Percentiles rank a stretch among this genome's conserved stretches.
phyloP scores from a whole-genome alignment of 176 grass and related monocot species.

The Musa troglodytarum region DNA sequence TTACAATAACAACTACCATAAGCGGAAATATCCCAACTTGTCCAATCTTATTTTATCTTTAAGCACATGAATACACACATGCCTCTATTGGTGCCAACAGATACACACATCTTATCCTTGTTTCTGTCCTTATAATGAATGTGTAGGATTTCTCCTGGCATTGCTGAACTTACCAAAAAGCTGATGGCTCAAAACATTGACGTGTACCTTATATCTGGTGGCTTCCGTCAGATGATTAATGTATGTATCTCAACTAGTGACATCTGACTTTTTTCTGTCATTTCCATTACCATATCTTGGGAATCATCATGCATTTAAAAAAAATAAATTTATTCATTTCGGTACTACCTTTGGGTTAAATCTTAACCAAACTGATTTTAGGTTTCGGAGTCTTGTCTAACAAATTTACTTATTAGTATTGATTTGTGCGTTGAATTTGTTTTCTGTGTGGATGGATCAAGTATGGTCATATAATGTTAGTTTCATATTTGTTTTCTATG shows the following conservation, averaged over 20 bases:
- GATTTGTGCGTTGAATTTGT: not conserved
- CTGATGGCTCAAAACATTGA: conserved; percentile 58
- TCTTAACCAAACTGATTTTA: not conserved
- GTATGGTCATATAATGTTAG: no score
- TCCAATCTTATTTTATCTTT: no score
- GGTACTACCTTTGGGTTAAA: no score
- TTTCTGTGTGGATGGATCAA: not conserved
- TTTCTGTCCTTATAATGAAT: not conserved
- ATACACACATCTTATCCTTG: not conserved
- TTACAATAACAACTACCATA: no score
- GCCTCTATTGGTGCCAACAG: not conserved
- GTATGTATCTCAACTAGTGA: conserved; percentile 24
- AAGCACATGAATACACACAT: not conserved
- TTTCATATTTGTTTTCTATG: no score
- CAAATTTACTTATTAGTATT: not conserved
- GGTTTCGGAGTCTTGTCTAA: not conserved
- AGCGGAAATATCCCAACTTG: no score
- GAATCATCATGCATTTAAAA: not conserved
- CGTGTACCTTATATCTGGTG: conserved; percentile 86
- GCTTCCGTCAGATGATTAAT: conserved; percentile 93
- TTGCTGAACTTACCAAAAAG: conserved; percentile 61
- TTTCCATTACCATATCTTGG: not conserved
- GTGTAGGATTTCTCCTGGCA: conserved; percentile 81
- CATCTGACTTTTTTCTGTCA: not conserved
- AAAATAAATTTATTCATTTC: not conserved